These are phyloP conservation scores for Vickermania ingenoplastis DNA, from an alignment of 208 protist genomes.

Conservation along the genomic window DNA sequence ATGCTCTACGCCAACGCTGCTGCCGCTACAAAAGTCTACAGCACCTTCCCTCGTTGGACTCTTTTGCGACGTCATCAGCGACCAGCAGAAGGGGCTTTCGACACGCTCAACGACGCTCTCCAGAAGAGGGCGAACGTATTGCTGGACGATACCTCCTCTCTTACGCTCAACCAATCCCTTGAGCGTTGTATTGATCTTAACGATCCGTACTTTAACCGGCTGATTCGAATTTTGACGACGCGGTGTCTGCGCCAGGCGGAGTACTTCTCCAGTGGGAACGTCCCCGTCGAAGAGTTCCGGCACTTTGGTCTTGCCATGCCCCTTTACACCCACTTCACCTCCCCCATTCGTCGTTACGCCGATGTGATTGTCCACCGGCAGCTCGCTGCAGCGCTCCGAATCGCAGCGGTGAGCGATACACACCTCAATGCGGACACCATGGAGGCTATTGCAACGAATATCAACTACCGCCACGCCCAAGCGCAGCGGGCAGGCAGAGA, in stretches of 20 bases:
- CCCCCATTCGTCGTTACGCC: conserved; percentile 92
- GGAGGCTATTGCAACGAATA: conserved; percentile 67
- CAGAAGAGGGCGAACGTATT: conserved; percentile 34
- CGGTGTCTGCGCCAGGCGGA: conserved; percentile 89
- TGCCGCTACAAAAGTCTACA: conserved; percentile 73
- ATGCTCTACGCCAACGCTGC: conserved; percentile 95
- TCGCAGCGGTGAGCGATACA: conserved; percentile 33
- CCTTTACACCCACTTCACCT: conserved; percentile 95
- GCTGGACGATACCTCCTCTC: conserved; percentile 77
- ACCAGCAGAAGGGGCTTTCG: conserved; percentile 76
- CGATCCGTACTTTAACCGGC: conserved; percentile 87
- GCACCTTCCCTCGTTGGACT: conserved; percentile 74
- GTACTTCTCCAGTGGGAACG: conserved; percentile 87
- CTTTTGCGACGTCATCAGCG: conserved; percentile 85
- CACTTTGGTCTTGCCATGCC: conserved; percentile 92
- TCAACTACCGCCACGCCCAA: conserved; percentile 90
- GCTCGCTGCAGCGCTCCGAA: conserved; percentile 74
- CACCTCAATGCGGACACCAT: conserved; percentile 65
- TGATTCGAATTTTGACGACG: conserved; percentile 88
- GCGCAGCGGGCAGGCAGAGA: conserved; percentile 87
- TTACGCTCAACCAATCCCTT: conserved; percentile 80
- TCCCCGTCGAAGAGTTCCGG: conserved; percentile 75
- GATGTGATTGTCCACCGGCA: conserved; percentile 93
- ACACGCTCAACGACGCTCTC: conserved; percentile 77
- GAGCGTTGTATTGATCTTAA: conserved; percentile 57